Evolutionary conservation across 148 eudicot species (phyloP), one percentile per base, ranked within the genome.

Genomic region (Vaccinium myrtillus): DNA sequence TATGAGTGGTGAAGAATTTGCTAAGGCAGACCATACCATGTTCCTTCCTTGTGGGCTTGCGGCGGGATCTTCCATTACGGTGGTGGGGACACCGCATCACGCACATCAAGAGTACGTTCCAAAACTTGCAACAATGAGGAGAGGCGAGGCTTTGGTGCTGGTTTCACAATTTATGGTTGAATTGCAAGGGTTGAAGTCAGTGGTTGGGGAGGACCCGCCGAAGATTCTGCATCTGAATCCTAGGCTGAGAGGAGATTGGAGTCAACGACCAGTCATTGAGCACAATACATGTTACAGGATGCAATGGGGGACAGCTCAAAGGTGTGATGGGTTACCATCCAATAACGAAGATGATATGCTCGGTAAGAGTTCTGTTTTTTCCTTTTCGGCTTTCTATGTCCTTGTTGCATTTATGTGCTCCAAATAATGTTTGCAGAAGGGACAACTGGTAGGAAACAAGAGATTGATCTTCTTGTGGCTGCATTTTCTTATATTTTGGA

Each of bases 281-380:
- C 98, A 93, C 48, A 97, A 97, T 76, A 94, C 99, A 8, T 97
- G 98, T 82, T 95, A 95, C 80, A 92, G 99, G 87, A 97, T 95
- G 99, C 99, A 97, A 82, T 97, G 99, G 99, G 99, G 98, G 11
- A 88, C 89, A 61, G 92, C 94, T 88, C 98, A 94, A 86, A 90
- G 99, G 86, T 97, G 99, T 85, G 95, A 95, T 92, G 99, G 99
- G 75, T 82, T 91, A 78, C 91, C 90, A 53, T 90, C 98, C 39
- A 85, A 77, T 78, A 87, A 83, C 79, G 94, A 94, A 71, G 93
- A 94, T 73, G 96, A 94, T 86, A 90, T 92, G 92, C 95, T 90
- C 48, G 91, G 99, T 97, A 93, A 88, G 92, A 84, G 85, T 83
- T 39, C 8, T 51, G 63, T 75, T 78, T 65, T 65, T 76, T 84